Base-by-base conservation (phyloP, 306 rosid genomes). In the Hippophae tibetana region DNA sequence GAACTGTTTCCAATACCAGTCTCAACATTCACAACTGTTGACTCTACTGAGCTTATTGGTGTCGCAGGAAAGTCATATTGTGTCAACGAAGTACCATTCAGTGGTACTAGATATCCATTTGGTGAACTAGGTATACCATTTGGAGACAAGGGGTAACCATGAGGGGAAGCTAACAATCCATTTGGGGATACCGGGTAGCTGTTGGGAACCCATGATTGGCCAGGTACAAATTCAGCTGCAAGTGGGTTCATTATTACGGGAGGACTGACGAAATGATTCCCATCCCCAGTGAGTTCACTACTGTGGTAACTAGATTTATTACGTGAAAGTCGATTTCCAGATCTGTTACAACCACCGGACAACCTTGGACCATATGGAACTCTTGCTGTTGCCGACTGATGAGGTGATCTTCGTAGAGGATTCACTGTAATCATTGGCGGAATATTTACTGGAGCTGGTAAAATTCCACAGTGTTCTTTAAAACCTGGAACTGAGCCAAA, bases 301-400 rank as follows among this genome's bases (percentile, higher is more conserved):
- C 79, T 72, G 61, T 73, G 83, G 52, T 74, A 83, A 68, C 56
- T 66, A 49, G 62, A 69, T 78, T 88, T 92, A 68, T 64, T 82
- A 12, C 90, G 89, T 8, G 89, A 93, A 80, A 74, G 76, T 50
- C 95, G 88, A 49, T 71, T 83, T 66, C 93, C 95, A 46, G 87
- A 78, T 73, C 96, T 70, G 65, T 85, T 92, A 70, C 78, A 84
- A 70, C 93, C 83, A 65, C 98, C 96, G 44, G 96, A 88, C 56
- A 92, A 70, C 52, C 99, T 78, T 53, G 99, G 99, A 69, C 99
- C 99, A 55, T 87, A 92, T 18, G 99, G 99, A 58, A 92, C 96
- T 65, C 96, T 78, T 3, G 99, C 79, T 49, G 96, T 92, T 47
- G 96, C 99, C 52, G 99, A 92, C 74, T 92, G 99, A 75, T 85